Evolutionary conservation across 768 basidiomycete genomes (phyloP).

Genomic region (Sistotremastrum niveocremeum): DNA sequence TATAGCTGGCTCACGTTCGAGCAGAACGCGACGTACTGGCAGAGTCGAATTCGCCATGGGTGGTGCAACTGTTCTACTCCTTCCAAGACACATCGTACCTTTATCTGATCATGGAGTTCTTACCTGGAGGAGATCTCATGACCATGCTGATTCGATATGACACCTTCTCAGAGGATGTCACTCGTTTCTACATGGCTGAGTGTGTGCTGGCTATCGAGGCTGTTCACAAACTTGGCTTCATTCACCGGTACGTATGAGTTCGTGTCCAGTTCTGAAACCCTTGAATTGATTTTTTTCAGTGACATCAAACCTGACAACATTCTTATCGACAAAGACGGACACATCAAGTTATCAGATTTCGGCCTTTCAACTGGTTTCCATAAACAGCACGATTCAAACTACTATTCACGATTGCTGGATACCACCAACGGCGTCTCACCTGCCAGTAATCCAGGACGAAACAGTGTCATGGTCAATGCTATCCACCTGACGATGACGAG

Average conservation of each 20-base stretch:
- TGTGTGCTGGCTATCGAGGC: slow-evolving; percentile 96
- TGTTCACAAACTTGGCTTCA: slow-evolving; percentile 93
- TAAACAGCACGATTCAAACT: slow-evolving; percentile 91
- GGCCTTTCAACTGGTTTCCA: slow-evolving; percentile 99
- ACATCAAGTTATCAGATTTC: slow-evolving; percentile 97
- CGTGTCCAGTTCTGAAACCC: too few species aligned
- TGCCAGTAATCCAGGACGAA: slow-evolving; percentile 48
- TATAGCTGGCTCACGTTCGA: slow-evolving; percentile 89
- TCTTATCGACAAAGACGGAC: slow-evolving; percentile 92
- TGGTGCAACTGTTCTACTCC: slow-evolving; percentile 95
- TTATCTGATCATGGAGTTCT: slow-evolving; percentile 98
- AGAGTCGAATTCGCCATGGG: slow-evolving; percentile 91
- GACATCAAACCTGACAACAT: slow-evolving; percentile 99
- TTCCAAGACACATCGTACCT: slow-evolving; percentile 90
- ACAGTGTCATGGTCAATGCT: slow-evolving; percentile 94
- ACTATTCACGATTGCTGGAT: slow-evolving; percentile 84
- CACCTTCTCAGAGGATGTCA: slow-evolving; percentile 96
- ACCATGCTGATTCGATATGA: slow-evolving; percentile 99
- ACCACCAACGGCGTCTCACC: slow-evolving; percentile 28
- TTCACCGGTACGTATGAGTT: slow-evolving; percentile 61
- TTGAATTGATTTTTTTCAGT: slow-evolving; percentile 25
- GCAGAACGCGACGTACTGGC: slow-evolving; percentile 95
- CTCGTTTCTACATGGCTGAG: slow-evolving; percentile 97
- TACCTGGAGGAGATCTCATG: slow-evolving; percentile 98
- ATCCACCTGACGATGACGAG: slow-evolving; percentile 93